Base-by-base conservation (phyloP, 2,329 filamentous ascomycete species). In the Pseudogymnoascus sp. region DNA sequence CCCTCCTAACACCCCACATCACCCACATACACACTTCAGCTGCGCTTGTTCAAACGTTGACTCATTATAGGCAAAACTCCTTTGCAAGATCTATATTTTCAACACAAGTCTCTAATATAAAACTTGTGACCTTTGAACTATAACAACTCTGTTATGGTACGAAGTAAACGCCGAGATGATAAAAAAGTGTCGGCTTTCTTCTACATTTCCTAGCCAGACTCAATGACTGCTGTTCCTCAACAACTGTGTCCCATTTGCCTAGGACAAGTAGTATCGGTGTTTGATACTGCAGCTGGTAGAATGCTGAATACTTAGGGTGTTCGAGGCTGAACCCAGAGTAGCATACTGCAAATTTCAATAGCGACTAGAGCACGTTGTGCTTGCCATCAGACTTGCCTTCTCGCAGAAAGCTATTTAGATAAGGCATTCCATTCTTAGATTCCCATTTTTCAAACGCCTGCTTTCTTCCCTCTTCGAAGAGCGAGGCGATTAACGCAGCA, bases 281-380 rank as follows among this genome's bases (percentile, higher is more conserved):
- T 38, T 38, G n/a, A 3, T 62, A 62, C 31, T 61, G 43, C 8
- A 42, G 62, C 25, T 36, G 16, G 38, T 63, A 63, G 56, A 16
- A 53, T 18, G 62, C 38, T 63, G 36, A 61, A 36, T 62, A 63
- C 12, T n/a, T 31, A 7, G 59, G 25, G 56, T 31, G 56, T n/a
- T 23, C 56, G 59, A 63, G 62, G 42, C 46, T 63, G 40, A 63
- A 63, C 8, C 62, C 59, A 1, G 23, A 46, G 56, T 63, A 63
- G 62, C 56, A 63, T 38, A 63, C 56, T 23, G 56, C 62, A 43
- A 63, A 63, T 18, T 40, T 38, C 5, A 63, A 37, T n/a, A 59
- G 56, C 21, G 36, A n/a, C 28, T 63, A 31, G 38, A 42, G 38
- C 14, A 38, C 37, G 37, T 38, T 38, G 37, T 16, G 37, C 38